Base-by-base conservation (phyloP, 106 monocot species). In the Acorus gramineus region DNA sequence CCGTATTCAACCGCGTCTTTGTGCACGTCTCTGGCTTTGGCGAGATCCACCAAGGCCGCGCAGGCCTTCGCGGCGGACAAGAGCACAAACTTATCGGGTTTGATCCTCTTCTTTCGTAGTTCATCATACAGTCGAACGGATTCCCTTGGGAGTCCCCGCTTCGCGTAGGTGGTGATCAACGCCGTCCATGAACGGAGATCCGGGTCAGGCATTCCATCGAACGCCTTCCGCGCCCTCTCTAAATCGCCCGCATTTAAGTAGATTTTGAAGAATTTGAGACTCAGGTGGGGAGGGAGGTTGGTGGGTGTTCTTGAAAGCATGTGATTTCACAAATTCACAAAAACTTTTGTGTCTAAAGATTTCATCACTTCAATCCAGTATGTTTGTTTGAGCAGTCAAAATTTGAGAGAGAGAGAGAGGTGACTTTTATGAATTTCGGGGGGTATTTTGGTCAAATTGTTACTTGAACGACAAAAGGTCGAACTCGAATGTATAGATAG, bases 201-300 rank as follows among this genome's bases (percentile, higher is more conserved):
- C 47, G 74, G 85, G 8, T 79, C n/a, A 49, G 79, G 79, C 79
- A 77, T 77, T 77, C 66, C 66, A 62, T 89, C 85, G 42, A 85
- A 82, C 72, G 85, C 71, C 3, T 71, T 10, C 4, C 79, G 79
- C 13, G 89, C 89, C 54, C 14, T 42, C 3, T 56, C 14, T 44
- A 89, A 66, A 3, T 80, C 64, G 6, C 85, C 85, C 9, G 66
- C 47, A 14, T 54, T 59, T 8, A 85, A 6, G 47, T 65, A 62
- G 4, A 28, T 11, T 46, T 60, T 66, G 12, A 84, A 58, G 47
- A 77, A 72, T 47, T 71, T 57, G 60, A 62, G 52, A 14, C 13
- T 49, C 14, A 74, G 2, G 12, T 56, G n/a, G 12, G 61, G 52
- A 6, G 67, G 62, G n/a, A 70, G 52, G 8, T 59, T 51, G 47